Evolutionary conservation across 768 basidiomycete species (phyloP), one percentile per base, ranked within the genome.

Genomic region (Lactarius sanguifluus): DNA sequence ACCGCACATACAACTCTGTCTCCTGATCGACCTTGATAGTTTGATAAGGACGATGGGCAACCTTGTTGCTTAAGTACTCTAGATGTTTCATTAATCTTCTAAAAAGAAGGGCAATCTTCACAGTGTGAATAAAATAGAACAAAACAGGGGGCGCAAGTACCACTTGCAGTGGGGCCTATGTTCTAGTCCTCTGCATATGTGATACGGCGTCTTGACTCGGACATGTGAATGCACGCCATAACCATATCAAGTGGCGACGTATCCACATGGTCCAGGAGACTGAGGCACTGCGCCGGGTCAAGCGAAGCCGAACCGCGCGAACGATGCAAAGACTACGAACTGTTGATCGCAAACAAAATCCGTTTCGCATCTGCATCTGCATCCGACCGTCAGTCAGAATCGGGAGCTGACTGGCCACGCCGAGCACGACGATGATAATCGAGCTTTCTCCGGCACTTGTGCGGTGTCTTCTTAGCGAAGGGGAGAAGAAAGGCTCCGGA

Each of bases 21-120:
- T 18, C 47, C 36, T 62, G 61, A 66, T 43, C 60, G 43, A 10
- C 55, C 59, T 40, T 61, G 41, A 61, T 47, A 57, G 28, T 43
- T 52, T 66, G 65, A 66, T 66, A 62, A 66, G 65, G 10, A 20
- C 12, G 36, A 20, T 38, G 55, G 9, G 25, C 13, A 66, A 62
- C 65, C 38, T 54, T 66, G 38, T 58, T 62, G 38, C 13, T 62
- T 58, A 66, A 66, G 47, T 47, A 23, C 45, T 30, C 15, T 40
- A 13, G n/a, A 16, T 16, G 20, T 10, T n/a, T 50, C 13, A 23
- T 40, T 50, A 50, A 50, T 25, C 47, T 50, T 57, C 65, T 40
- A n/a, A 38, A n/a, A 47, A 23, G 45, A 47, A 36, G 61, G 15
- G 30, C 25, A 57, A 62, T 15, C 50, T 41, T 41, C 43, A 36